Base-by-base conservation (phyloP, 345 rosid genomes). In the Populus pruinosa region DNA sequence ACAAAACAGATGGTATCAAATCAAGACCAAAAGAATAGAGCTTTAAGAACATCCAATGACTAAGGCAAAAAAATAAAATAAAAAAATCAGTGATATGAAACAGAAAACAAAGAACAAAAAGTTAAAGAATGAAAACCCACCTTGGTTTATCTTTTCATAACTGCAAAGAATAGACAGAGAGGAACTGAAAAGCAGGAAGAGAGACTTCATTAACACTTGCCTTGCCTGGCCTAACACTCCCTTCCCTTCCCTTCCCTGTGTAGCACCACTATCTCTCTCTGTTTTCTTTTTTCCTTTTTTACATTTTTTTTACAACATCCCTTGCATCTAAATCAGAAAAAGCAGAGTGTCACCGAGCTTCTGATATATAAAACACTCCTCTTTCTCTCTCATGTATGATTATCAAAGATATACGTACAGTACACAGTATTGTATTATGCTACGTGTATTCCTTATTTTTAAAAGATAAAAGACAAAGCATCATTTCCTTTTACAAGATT, bases 261-360 rank as follows among this genome's bases (percentile, higher is more conserved):
- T 47, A 59, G 44, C 59, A 21, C 35, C 59, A 21, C 35, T 41
- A 41, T 29, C 67, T 59, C 78, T 29, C 67, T 59, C 78, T 39
- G 62, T 44, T 43, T 41, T 25, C 8, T 36, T 69, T 8, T 44
- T 44, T 44, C 1, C 0, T 44, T 44, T 44, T 44, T 44, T 13
- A 9, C 50, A 47, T 47, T 47, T 47, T 38, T 47, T 14, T 47
- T 47, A 47, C 11, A 47, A 47, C 50, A 74, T 67, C 69, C 33
- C 67, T 62, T 44, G 31, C 80, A 80, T 82, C 80, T 75, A 82
- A 82, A 78, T 85, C 82, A 85, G 81, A 74, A 69, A 69, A 77
- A 72, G 61, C 83, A 69, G 18, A 1, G 76, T 36, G 50, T 13
- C 50, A 47, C 50, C 5, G 80, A 85, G 86, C 86, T 85, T 83